Evolutionary conservation across 805 yeast species (phyloP).

Genomic region (Candida jianshihensis): DNA sequence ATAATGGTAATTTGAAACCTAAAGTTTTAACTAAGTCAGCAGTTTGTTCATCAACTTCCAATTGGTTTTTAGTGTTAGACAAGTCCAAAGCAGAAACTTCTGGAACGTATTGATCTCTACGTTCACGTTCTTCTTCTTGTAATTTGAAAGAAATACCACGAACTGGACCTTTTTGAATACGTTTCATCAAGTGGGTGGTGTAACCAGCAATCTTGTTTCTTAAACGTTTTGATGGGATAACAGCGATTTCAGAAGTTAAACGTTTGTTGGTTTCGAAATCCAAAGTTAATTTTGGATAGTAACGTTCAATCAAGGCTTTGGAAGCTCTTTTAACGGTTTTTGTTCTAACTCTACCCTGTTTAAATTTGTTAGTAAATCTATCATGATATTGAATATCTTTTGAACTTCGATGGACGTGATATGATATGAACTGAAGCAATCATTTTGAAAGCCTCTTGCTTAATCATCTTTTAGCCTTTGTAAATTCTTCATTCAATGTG

Average conservation of each 20-base stretch:
- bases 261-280: slow-evolving; percentile 99
- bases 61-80: slow-evolving; percentile 90
- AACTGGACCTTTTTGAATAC: slow-evolving; percentile 99
- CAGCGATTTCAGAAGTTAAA: slow-evolving; percentile 96
- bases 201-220: slow-evolving; percentile 99
- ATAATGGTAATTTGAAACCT: slow-evolving; percentile 85
- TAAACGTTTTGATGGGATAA: slow-evolving; percentile 98
- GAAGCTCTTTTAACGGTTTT: slow-evolving; percentile 99
- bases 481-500: too few species aligned
- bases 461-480: too few species aligned
- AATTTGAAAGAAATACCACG: slow-evolving; percentile 99
- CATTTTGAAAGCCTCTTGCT: too few species aligned
- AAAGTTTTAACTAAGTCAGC: slow-evolving; percentile 89
- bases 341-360: slow-evolving; percentile 99
- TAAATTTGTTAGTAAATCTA: slow-evolving; percentile 16
- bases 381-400: background rate
- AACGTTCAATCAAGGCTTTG: slow-evolving; percentile 98
- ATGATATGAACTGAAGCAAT: too few species aligned
- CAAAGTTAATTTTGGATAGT: slow-evolving; percentile 98
- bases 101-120: slow-evolving; percentile 99
- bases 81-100: slow-evolving; percentile 99
- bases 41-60: slow-evolving; percentile 96
- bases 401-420: too few species aligned
- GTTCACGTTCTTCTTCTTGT: slow-evolving; percentile 99
- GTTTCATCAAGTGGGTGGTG: slow-evolving; percentile 99